Conservation (phyloP, 768 basidiomycete species). For the Lepiota brunneoincarnata region DNA sequence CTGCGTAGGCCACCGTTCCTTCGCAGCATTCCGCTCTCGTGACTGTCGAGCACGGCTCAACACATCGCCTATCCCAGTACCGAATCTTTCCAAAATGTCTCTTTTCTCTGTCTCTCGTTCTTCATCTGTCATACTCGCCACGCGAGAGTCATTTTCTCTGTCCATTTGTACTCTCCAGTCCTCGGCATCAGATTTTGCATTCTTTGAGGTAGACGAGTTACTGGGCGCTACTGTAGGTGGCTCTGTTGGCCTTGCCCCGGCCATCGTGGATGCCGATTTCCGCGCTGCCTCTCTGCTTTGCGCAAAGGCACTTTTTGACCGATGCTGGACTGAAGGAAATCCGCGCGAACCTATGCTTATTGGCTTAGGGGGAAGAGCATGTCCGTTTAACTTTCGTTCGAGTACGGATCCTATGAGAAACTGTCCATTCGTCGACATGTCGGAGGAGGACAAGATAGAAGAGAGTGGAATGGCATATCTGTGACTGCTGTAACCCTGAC, state of each 20-base stretch:
- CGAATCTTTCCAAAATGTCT: conserved; percentile 73
- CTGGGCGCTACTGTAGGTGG: conserved; percentile 23
- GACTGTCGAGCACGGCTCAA: conserved; percentile 53
- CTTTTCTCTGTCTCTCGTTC: conserved; percentile 64
- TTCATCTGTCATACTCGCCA: conserved; percentile 68
- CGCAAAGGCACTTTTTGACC: conserved; percentile 62
- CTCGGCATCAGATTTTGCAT: conserved; percentile 17
- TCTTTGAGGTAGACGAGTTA: background rate
- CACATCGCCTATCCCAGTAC: conserved; percentile 59
- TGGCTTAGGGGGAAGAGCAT: conserved; percentile 23
- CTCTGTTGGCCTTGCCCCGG: conserved; percentile 17
- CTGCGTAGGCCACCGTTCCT: background rate
- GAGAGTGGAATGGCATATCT: background rate
- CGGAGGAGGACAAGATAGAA: background rate
- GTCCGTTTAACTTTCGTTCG: conserved; percentile 38
- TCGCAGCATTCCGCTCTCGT: conserved; percentile 29
- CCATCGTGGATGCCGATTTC: conserved; percentile 20
- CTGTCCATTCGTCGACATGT: conserved; percentile 20
- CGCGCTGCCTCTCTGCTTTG: conserved; percentile 40
- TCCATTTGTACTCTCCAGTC: conserved; percentile 58
- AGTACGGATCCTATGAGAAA: conserved; percentile 40
- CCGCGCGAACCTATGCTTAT: conserved; percentile 38
- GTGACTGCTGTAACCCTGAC: conserved; percentile 11
- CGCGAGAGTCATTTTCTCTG: conserved; percentile 59
- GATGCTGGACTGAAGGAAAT: conserved; percentile 64